Percentiles rank a stretch among this genome's conserved stretches.
These are phyloP conservation scores for Fennellomyces sp. DNA, from an alignment of 371 early-diverging fungal species.

Conservation along the genomic window DNA sequence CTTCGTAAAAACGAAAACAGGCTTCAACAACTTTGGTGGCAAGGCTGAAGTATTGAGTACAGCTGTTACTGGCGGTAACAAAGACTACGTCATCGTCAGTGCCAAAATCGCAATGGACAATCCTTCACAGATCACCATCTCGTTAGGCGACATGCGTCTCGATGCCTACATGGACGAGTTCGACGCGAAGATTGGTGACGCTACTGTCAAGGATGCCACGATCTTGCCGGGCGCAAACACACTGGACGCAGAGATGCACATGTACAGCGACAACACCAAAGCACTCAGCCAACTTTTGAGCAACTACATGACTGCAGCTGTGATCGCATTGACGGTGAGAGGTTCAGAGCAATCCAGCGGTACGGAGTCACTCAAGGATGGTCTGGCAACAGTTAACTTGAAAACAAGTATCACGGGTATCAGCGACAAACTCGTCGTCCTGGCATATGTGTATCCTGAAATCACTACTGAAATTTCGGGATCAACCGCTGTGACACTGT, in stretches of 20 bases:
- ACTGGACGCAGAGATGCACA: slow-evolving; percentile 44
- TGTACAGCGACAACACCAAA: slow-evolving; percentile 25
- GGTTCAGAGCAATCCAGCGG: slow-evolving; percentile 43
- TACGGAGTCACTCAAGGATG: slow-evolving; percentile 47
- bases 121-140: slow-evolving; percentile 59
- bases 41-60: slow-evolving; percentile 40
- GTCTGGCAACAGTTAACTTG: slow-evolving; percentile 45
- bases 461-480: slow-evolving; percentile 19
- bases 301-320: slow-evolving; percentile 39
- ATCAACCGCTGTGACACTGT: slow-evolving; percentile 30
- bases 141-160: slow-evolving; percentile 53
- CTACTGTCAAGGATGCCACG: slow-evolving; percentile 34
- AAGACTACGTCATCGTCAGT: slow-evolving; percentile 7
- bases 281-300: slow-evolving; percentile 29
- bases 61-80: slow-evolving; percentile 44
- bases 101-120: slow-evolving; percentile 13
- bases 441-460: slow-evolving; percentile 33
- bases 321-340: slow-evolving; percentile 46
- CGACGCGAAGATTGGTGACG: slow-evolving; percentile 38
- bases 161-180: slow-evolving; percentile 38
- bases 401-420: slow-evolving; percentile 53
- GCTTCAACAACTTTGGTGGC: slow-evolving; percentile 49
- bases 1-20: too few species aligned
- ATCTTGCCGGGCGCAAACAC: slow-evolving; percentile 53
- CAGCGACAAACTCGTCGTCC: slow-evolving; percentile 32